phyloP scores from a whole-genome alignment of 805 yeast genomes.

The Candida pini region DNA sequence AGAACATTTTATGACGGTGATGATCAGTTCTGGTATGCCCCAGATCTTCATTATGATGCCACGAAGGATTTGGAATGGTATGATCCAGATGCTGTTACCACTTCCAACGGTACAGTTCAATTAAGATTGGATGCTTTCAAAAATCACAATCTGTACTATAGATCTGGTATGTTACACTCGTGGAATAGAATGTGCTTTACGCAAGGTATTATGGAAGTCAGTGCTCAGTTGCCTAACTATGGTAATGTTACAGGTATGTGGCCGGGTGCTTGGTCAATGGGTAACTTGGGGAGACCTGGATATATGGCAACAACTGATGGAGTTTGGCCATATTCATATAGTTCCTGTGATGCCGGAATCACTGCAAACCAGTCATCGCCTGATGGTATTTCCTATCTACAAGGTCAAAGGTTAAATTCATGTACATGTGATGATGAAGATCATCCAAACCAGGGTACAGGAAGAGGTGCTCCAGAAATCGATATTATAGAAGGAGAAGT shows the following conservation, averaged over 20 bases:
- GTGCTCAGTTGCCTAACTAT: slow-evolving; percentile 67
- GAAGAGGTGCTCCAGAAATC: slow-evolving; percentile 95
- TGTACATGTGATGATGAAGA: slow-evolving; percentile 75
- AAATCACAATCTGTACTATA: slow-evolving; percentile 65
- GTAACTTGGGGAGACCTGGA: slow-evolving; percentile 82
- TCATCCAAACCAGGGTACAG: slow-evolving; percentile 83
- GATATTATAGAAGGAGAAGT: slow-evolving; percentile 87
- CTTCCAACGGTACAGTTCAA: slow-evolving; percentile 58
- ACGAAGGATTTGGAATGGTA: slow-evolving; percentile 86
- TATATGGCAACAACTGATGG: slow-evolving; percentile 75
- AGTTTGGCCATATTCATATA: slow-evolving; percentile 82
- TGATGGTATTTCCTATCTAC: slow-evolving; percentile 73
- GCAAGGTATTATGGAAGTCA: slow-evolving; percentile 65
- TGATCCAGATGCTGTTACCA: slow-evolving; percentile 72
- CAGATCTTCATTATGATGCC: slow-evolving; percentile 70
- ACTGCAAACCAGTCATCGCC: slow-evolving; percentile 79
- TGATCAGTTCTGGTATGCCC: slow-evolving; percentile 79
- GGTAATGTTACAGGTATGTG: slow-evolving; percentile 71
- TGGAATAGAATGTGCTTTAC: slow-evolving; percentile 84
- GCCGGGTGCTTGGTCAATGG: slow-evolving; percentile 90
- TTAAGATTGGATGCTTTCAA: slow-evolving; percentile 66
- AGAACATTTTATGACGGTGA: slow-evolving; percentile 77
- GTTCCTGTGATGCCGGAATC: slow-evolving; percentile 78
- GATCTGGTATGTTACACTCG: slow-evolving; percentile 83
- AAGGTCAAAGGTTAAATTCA: slow-evolving; percentile 66